phyloP scores from a whole-genome alignment of 2,329 filamentous ascomycete genomes.

The Endoconidiophora polonica region DNA sequence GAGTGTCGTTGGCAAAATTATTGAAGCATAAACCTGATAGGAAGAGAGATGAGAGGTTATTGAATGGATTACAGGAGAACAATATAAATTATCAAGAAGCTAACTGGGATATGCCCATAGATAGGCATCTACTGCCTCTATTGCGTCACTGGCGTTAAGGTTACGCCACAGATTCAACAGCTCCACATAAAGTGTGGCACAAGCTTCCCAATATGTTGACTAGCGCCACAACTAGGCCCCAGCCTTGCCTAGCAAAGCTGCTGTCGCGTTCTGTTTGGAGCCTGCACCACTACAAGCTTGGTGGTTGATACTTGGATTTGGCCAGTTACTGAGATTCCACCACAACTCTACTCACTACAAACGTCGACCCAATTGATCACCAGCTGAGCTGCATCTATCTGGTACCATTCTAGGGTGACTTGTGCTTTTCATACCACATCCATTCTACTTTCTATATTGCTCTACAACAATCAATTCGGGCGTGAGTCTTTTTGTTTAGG shows the following conservation, averaged over 20 bases:
- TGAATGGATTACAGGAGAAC: too few relatives aligned
- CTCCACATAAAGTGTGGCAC: slow-evolving; percentile 1
- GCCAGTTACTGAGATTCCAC: neutral
- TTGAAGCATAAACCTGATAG: too few relatives aligned
- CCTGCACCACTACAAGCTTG: slow-evolving; percentile 2
- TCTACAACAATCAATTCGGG: neutral
- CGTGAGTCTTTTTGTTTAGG: too few relatives aligned
- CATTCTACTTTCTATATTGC: too few relatives aligned
- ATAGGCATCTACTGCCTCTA: neutral
- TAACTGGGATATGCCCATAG: neutral
- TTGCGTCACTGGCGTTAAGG: neutral
- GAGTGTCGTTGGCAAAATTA: too few relatives aligned
- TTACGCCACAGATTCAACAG: neutral
- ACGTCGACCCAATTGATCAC: neutral
- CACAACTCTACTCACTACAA: neutral
- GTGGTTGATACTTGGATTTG: neutral
- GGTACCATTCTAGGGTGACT: too few relatives aligned
- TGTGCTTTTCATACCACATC: too few relatives aligned
- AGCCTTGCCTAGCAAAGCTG: slow-evolving; percentile 5
- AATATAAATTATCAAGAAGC: neutral
- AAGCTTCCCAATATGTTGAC: neutral
- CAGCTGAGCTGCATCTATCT: neutral
- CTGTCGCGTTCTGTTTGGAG: slow-evolving; percentile 11
- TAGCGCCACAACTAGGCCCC: neutral
- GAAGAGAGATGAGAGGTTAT: too few relatives aligned